Base-by-base conservation (phyloP, 148 eudicot genomes). In the Euryodendron excelsum region DNA sequence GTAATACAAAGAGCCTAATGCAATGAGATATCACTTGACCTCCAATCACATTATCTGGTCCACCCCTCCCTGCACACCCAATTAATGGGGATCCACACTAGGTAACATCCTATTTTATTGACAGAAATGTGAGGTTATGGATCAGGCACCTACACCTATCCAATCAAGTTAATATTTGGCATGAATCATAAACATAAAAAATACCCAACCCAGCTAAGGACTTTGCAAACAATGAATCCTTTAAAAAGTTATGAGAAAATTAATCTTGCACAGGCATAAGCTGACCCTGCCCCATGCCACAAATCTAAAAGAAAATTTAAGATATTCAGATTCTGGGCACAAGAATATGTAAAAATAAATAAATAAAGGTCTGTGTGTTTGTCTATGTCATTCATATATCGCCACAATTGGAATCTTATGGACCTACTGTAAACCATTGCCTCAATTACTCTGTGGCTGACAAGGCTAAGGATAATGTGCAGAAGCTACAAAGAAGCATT, bases 401-500 rank as follows among this genome's bases (percentile, higher is more conserved):
- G 8, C 69, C 69, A 65, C 10, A 63, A 44, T 36, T 9, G 3
- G 27, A 65, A 3, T 7, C 23, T 21, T 21, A 66, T 11, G 17
- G 70, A 27, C 23, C 44, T 66, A 20, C 47, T 3, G 6, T 66
- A 66, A 66, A 21, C 27, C 4, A 66, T 37, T 66, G 70, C 70
- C 21, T 66, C 70, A 66, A 66, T 37, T 66, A 14, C 70, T 36
- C 67, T n/a, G 4, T 66, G 47, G 15, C 36, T 66, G 27, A 36
- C 70, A 66, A 34, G 70, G 70, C 27, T 3, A 36, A 66, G 27
- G 15, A 66, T 34, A 66, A 37, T 10, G 36, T 21, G 20, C 20
- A 66, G 70, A 66, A 66, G 70, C 47, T 36, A 37, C 3, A 66
- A 20, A 21, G 45, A 68, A 67, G 31, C 30, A 68, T 39, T 66